Percentiles rank a stretch among this genome's conserved stretches.
Evolutionary conservation across 2,329 filamentous ascomycete species (phyloP).

Genomic region (Polychaeton citri): DNA sequence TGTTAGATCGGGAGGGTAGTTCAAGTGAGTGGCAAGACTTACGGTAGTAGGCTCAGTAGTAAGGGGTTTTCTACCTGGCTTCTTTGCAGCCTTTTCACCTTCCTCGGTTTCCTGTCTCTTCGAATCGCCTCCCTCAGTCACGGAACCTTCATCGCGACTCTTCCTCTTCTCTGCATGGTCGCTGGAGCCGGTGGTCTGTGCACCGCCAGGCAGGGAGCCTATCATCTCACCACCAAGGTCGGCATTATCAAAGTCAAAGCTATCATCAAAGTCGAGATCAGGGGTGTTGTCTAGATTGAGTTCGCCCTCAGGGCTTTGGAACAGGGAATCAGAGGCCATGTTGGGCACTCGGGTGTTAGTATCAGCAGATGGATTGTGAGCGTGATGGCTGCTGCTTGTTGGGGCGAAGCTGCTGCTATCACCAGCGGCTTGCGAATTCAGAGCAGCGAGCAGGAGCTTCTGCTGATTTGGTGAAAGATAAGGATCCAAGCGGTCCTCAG

Average conservation of each 20-base stretch:
- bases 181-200: conserved; percentile 21
- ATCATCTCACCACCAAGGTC: conserved; percentile 51
- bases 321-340: conserved; percentile 14
- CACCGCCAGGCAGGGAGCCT: conserved; percentile 54
- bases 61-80: conserved; percentile 88
- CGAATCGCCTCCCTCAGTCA: conserved; percentile 51
- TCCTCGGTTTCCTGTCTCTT: conserved; percentile 76
- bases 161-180: conserved; percentile 48
- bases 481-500: conserved; percentile 17
- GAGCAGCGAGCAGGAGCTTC: conserved; percentile 33
- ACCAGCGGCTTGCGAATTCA: conserved; percentile 26
- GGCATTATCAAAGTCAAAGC: conserved; percentile 60
- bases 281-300: conserved; percentile 41
- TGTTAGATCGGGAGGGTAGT: not conserved
- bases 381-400: conserved; percentile 6
- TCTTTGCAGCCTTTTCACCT: conserved; percentile 77
- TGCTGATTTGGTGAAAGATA: conserved; percentile 35
- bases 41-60: conserved; percentile 93
- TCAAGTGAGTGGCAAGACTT: conserved; percentile 13
- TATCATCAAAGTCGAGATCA: conserved; percentile 61
- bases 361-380: conserved; percentile 2
- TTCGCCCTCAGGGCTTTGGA: conserved; percentile 16
- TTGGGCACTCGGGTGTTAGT: conserved; percentile 3
- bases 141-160: conserved; percentile 50
- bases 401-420: conserved; percentile 17